phyloP scores from a whole-genome alignment of 495 filamentous ascomycete genomes.

The Penicillium dipodomyicola region DNA sequence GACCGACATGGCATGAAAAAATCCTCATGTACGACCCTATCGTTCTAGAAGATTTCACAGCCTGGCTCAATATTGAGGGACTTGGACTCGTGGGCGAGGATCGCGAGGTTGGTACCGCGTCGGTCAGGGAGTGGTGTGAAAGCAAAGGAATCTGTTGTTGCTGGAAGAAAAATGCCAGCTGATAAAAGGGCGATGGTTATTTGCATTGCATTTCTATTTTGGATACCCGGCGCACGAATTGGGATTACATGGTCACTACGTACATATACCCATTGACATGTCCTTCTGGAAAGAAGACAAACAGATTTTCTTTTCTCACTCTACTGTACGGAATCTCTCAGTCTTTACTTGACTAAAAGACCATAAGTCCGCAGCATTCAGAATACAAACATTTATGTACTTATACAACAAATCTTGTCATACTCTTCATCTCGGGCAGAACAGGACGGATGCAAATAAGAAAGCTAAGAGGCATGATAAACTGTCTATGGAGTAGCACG shows the following conservation, averaged over 20 bases:
- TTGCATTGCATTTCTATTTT: slow-evolving; percentile 1
- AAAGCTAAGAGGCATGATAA: not conserved
- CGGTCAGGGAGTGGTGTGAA: slow-evolving; percentile 85
- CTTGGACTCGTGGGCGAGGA: slow-evolving; percentile 60
- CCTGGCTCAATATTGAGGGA: slow-evolving; percentile 76
- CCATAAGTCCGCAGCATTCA: not conserved
- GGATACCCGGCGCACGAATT: not conserved
- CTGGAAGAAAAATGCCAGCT: slow-evolving; percentile 31
- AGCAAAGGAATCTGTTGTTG: slow-evolving; percentile 73
- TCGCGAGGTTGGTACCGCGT: slow-evolving; percentile 55
- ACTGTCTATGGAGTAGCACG: not conserved
- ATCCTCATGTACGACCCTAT: slow-evolving; percentile 95
- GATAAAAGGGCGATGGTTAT: slow-evolving; percentile 13
- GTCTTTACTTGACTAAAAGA: not conserved
- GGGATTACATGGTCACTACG: not conserved
- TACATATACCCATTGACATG: not conserved
- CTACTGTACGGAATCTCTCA: not conserved
- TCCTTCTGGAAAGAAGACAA: not conserved
- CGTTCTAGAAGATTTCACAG: slow-evolving; percentile 78
- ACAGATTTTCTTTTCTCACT: not conserved
- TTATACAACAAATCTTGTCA: not conserved
- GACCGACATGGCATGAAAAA: slow-evolving; percentile 77
- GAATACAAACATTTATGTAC: not conserved
- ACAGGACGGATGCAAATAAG: not conserved
- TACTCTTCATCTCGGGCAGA: not conserved